These are phyloP conservation scores for Phytophthora litchii DNA, from an alignment of 352 stramenopile species.

Conservation along the genomic window DNA sequence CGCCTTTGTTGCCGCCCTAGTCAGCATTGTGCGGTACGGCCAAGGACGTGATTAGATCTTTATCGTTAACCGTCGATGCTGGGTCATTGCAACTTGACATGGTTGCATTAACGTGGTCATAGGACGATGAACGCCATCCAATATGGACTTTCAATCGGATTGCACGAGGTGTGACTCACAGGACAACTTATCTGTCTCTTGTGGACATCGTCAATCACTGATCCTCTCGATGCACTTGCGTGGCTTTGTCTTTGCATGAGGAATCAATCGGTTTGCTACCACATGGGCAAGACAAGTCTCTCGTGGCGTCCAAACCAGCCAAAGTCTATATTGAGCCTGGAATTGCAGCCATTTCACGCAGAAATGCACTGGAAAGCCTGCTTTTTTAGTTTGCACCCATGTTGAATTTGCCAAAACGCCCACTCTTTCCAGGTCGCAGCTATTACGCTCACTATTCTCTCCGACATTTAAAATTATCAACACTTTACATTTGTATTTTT, in stretches of 20 bases:
- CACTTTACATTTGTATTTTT: not conserved
- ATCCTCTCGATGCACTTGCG: slow-evolving; percentile 9
- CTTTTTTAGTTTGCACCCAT: too few species aligned
- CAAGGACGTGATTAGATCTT: too few species aligned
- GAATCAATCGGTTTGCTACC: slow-evolving; percentile 16
- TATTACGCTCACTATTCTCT: not conserved
- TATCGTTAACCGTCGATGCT: too few species aligned
- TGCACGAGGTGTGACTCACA: not conserved
- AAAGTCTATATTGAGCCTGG: not conserved
- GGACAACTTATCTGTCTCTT: not conserved
- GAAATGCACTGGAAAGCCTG: slow-evolving; percentile 3
- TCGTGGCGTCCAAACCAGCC: slow-evolving; percentile 3
- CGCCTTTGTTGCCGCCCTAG: too few species aligned
- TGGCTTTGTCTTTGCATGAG: slow-evolving; percentile 28
- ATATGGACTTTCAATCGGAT: not conserved
- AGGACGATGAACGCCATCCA: slow-evolving; percentile 17
- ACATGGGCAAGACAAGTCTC: slow-evolving; percentile 10
- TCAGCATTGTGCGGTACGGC: too few species aligned
- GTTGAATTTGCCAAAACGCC: not conserved
- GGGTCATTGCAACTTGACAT: too few species aligned
- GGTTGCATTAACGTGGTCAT: too few species aligned
- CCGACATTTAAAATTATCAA: not conserved
- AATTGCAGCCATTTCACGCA: slow-evolving; percentile 8
- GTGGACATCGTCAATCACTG: not conserved
- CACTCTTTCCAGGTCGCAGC: not conserved